These are phyloP conservation scores for Dothideomycetes sp. DNA, from an alignment of 2,329 filamentous ascomycete species.

Conservation along the genomic window DNA sequence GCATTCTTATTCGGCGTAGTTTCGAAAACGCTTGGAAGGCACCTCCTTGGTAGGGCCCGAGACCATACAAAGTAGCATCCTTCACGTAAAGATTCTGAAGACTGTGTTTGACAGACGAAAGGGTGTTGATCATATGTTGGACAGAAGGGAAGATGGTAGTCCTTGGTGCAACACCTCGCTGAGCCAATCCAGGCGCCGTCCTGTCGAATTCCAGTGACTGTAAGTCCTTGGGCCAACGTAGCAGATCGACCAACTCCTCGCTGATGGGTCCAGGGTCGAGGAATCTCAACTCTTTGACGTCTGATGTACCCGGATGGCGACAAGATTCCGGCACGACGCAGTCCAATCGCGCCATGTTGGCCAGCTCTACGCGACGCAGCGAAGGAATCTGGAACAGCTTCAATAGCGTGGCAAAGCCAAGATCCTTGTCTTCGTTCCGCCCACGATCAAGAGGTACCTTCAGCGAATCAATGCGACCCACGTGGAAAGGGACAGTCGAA, in stretches of 20 bases:
- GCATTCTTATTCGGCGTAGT: neutral
- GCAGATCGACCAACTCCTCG: neutral
- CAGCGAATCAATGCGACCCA: neutral
- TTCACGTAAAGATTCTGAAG: neutral
- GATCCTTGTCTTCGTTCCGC: neutral
- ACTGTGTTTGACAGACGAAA: neutral
- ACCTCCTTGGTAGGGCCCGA: neutral
- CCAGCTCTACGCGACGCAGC: neutral
- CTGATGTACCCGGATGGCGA: neutral
- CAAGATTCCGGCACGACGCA: neutral
- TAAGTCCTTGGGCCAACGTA: neutral
- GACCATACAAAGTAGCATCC: neutral
- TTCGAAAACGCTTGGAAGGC: neutral
- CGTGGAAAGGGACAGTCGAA: neutral
- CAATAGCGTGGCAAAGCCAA: neutral
- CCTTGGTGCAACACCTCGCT: neutral
- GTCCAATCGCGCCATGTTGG: neutral
- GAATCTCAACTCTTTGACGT: neutral
- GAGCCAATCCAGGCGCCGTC: neutral
- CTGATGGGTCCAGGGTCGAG: neutral
- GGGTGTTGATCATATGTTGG: neutral
- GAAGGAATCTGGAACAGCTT: neutral
- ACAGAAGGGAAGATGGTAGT: neutral
- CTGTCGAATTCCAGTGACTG: neutral
- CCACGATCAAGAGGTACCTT: neutral